Conservation (phyloP, 441 rosid genomes). For the Pelargonium myrrhifolium region DNA sequence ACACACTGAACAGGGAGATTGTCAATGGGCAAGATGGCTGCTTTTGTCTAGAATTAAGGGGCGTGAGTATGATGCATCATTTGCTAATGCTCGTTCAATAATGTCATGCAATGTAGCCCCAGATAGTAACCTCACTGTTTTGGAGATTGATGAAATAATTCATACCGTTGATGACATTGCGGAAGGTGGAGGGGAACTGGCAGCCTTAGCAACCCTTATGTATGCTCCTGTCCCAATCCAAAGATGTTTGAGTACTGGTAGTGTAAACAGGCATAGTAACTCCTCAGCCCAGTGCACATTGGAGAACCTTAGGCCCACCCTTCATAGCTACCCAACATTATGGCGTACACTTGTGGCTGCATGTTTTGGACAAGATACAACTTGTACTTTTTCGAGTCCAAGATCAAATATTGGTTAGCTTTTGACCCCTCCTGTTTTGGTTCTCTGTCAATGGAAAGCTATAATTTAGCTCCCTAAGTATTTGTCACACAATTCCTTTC, state of each 20-base stretch:
- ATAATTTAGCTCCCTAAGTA: conserved; percentile 3
- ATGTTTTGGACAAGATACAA: conserved; percentile 60
- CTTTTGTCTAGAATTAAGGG: conserved; percentile 82
- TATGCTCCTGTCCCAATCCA: conserved; percentile 71
- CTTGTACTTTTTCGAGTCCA: conserved; percentile 45
- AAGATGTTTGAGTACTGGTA: conserved; percentile 63
- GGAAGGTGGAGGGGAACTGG: conserved; percentile 95
- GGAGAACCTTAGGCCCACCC: conserved; percentile 76
- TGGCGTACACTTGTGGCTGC: conserved; percentile 77
- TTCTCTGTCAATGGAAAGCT: conserved; percentile 11
- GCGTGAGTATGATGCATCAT: conserved; percentile 90
- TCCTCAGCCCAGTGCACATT: conserved; percentile 84
- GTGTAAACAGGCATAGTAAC: conserved; percentile 70
- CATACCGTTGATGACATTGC: conserved; percentile 92
- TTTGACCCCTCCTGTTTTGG: conserved; percentile 16
- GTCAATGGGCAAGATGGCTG: conserved; percentile 98
- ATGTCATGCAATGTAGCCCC: conserved; percentile 45
- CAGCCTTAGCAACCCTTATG: conserved; percentile 97
- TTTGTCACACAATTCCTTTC: conserved; percentile 20
- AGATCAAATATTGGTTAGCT: conserved; percentile 63
- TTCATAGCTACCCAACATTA: conserved; percentile 81
- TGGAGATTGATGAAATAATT: conserved; percentile 61
- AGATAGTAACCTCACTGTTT: conserved; percentile 44
- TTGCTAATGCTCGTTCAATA: conserved; percentile 79
- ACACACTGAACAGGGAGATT: conserved; percentile 68